These are phyloP conservation scores for Hemileccinum impolitum DNA, from an alignment of 768 basidiomycete genomes.

Conservation along the genomic window DNA sequence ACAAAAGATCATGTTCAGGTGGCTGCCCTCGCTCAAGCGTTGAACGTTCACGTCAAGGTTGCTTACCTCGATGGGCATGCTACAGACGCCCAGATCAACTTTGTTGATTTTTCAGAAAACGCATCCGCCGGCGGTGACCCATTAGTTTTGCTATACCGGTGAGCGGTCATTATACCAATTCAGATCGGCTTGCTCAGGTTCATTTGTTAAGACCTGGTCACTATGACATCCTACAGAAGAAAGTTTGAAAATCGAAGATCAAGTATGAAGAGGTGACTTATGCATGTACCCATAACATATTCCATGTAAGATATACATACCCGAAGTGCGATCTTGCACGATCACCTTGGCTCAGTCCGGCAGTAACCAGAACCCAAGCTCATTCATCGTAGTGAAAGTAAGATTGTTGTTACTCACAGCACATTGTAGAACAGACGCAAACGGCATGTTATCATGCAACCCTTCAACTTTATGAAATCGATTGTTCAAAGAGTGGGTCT, in stretches of 20 bases:
- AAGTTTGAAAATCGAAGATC: slow-evolving; percentile 2
- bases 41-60: slow-evolving; percentile 64
- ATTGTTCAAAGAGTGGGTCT: no score
- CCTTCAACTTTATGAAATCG: no score
- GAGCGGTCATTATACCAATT: slow-evolving; percentile 17
- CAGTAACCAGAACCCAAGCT: background rate
- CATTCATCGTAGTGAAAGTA: background rate
- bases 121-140: slow-evolving; percentile 45
- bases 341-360: background rate
- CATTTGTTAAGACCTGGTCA: slow-evolving; percentile 67
- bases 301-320: slow-evolving; percentile 14
- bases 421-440: no score
- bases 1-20: slow-evolving; percentile 76
- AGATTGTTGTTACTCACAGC: no score
- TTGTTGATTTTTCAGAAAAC: slow-evolving; percentile 60
- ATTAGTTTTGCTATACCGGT: slow-evolving; percentile 75
- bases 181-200: background rate
- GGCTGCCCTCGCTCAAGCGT: slow-evolving; percentile 65
- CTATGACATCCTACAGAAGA: slow-evolving; percentile 60
- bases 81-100: slow-evolving; percentile 51
- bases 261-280: background rate
- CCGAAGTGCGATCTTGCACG: background rate
- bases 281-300: slow-evolving; percentile 1
- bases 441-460: no score
- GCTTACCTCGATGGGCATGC: slow-evolving; percentile 78